A percentile compares a stretch with the other conserved stretches of the same genome.
These are phyloP conservation scores for Xylaria grammica DNA, from an alignment of 495 filamentous ascomycete species.

Conservation along the genomic window DNA sequence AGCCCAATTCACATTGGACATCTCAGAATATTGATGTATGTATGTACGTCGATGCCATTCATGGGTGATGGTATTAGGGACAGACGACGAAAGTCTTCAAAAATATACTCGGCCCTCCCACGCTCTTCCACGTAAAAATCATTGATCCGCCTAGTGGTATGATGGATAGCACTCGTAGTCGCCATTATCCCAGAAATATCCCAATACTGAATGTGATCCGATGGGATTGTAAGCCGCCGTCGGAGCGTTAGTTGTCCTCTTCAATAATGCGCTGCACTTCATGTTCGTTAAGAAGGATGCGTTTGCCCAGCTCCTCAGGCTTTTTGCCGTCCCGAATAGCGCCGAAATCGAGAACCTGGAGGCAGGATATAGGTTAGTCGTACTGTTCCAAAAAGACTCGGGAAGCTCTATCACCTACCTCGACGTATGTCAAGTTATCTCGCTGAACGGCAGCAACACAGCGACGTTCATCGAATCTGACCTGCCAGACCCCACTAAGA, in stretches of 20 bases:
- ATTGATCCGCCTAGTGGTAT: background rate
- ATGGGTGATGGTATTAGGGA: background rate
- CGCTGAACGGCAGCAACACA: slow-evolving; percentile 97
- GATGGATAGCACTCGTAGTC: background rate
- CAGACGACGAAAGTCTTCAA: background rate
- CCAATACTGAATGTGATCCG: background rate
- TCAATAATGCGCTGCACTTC: slow-evolving; percentile 56
- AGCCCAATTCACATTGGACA: background rate
- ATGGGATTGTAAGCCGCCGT: background rate
- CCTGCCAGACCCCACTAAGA: slow-evolving; percentile 96
- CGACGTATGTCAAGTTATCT: slow-evolving; percentile 89
- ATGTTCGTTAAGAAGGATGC: slow-evolving; percentile 75
- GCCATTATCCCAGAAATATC: background rate
- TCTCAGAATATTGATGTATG: background rate
- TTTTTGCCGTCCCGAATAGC: slow-evolving; percentile 82
- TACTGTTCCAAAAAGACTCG: background rate
- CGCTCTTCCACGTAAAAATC: background rate
- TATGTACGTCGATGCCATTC: background rate
- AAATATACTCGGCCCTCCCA: background rate
- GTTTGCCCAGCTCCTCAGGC: slow-evolving; percentile 73
- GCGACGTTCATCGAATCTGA: slow-evolving; percentile 93
- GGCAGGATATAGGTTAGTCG: slow-evolving; percentile 19
- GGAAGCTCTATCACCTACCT: slow-evolving; percentile 64
- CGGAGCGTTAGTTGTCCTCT: slow-evolving; percentile 42
- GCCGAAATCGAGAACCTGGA: slow-evolving; percentile 87